Base-by-base conservation (phyloP, 768 basidiomycete genomes). In the Phylloporus arenicola region DNA sequence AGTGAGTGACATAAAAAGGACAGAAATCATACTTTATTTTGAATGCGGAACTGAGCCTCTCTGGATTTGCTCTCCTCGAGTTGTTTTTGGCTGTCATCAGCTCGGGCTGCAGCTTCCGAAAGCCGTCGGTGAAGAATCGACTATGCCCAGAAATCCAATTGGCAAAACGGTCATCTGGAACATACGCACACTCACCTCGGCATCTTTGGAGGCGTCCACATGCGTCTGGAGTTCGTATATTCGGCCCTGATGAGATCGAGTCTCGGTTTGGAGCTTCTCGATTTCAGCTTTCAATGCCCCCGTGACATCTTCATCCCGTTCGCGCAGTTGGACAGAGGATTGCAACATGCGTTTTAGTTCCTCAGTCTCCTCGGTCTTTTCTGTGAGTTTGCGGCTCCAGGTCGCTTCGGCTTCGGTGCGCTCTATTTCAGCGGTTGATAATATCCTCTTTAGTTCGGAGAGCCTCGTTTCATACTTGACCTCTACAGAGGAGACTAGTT, bases 351-450 rank as follows among this genome's bases (percentile, higher is more conserved):
- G 71, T 61, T 84, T 82, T 53, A 93, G 61, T 44, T 82, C 79
- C 50, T 96, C 92, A 17, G 84, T 70, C 64, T 95, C 93, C 55
- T 76, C 77, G 20, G 79, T 75, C 63, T 91, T 88, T 60, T 90
- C 86, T 22, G 77, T 77, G 29, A 97, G 72, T 63, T 92, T 93
- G 50, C 76, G 77, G 62, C 86, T 88, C 90, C 93, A 95, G 54
- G 90, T 86, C 22, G 87, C 85, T 60, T 98, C 95, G 27, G 79
- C 79, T 44, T 95, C 93, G 47, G 78, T 84, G 34, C 92, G 78
- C 65, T 98, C 96, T 57, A 78, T 82, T 71, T 97, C 95, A 19
- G 84, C 66, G 9, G 72, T 70, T 5, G 71, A 61, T 22, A 96
- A 67, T 47, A 81, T 80, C 54, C 75, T 74, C 54, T 79, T 80